Evolutionary conservation across 75 land plant species (phyloP).

Genomic region (Selaginella moellendorffii): DNA sequence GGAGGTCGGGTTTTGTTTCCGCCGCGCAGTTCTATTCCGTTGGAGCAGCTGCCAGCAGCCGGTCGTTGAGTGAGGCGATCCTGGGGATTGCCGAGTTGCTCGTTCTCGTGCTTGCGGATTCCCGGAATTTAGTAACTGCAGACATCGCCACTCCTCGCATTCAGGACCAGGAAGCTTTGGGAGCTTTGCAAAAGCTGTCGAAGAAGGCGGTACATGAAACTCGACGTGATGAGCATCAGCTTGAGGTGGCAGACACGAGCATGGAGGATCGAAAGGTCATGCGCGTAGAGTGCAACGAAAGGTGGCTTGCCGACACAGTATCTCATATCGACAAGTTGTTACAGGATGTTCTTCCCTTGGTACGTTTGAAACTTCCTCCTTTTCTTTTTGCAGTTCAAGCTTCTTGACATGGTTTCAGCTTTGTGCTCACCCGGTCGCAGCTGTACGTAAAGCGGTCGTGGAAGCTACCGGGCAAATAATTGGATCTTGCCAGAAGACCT

Average conservation of each 20-base stretch:
- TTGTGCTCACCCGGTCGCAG: slow-evolving; percentile 57
- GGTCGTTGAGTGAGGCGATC: slow-evolving; percentile 48
- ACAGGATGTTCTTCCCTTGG: slow-evolving; percentile 52
- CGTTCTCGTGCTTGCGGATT: slow-evolving; percentile 52
- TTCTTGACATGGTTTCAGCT: slow-evolving; percentile 48
- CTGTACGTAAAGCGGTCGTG: slow-evolving; percentile 52
- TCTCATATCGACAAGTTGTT: slow-evolving; percentile 44
- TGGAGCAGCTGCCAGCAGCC: slow-evolving; percentile 83
- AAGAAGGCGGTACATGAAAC: not conserved
- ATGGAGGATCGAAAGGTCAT: slow-evolving; percentile 11
- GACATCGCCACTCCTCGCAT: not conserved
- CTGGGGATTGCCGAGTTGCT: slow-evolving; percentile 58
- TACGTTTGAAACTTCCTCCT: slow-evolving; percentile 18
- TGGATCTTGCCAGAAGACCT: slow-evolving; percentile 39
- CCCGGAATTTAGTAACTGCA: slow-evolving; percentile 17
- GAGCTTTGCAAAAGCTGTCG: not conserved
- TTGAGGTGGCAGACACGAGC: not conserved
- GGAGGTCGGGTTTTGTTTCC: not conserved
- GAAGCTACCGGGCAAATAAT: slow-evolving; percentile 44
- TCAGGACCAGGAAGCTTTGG: too few relatives aligned
- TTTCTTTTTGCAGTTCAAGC: not conserved
- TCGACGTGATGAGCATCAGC: not conserved
- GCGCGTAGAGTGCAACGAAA: slow-evolving; percentile 43
- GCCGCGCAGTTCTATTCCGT: slow-evolving; percentile 10
- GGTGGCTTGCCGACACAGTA: slow-evolving; percentile 61